A percentile compares a stretch with the other conserved stretches of the same genome.
These are phyloP conservation scores for Alectoria sarmentosa DNA, from an alignment of 495 filamentous ascomycete species.

Conservation along the genomic window DNA sequence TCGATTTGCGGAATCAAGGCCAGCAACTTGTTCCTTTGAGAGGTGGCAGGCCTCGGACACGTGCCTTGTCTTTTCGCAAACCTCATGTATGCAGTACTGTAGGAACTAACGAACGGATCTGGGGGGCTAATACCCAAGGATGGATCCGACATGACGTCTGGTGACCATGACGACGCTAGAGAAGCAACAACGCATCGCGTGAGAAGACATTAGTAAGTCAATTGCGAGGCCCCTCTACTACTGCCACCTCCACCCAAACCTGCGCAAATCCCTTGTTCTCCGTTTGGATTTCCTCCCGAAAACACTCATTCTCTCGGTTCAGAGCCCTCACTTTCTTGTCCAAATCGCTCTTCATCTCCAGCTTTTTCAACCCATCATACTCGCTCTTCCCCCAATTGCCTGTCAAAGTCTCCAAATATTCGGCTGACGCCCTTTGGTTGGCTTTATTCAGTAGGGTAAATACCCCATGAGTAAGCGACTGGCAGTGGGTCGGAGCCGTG, in stretches of 20 bases:
- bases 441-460: conserved; percentile 2
- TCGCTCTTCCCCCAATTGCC: background rate
- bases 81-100: no score
- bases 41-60: no score
- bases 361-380: conserved; percentile 1
- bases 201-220: no score
- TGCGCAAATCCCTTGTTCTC: background rate
- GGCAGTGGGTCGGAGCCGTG: background rate
- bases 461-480: background rate
- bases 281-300: background rate
- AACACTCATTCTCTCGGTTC: background rate
- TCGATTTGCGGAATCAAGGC: no score
- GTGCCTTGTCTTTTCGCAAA: no score
- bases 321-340: background rate
- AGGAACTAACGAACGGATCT: no score
- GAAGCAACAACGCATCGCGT: no score
- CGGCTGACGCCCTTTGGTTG: conserved; percentile 7
- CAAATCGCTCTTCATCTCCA: background rate
- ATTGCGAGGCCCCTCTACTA: background rate
- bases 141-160: no score
- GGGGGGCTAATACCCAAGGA: no score
- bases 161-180: no score
- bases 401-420: conserved; percentile 9
- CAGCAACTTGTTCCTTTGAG: no score
- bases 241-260: conserved; percentile 12